Evolutionary conservation across 2,329 filamentous ascomycete species (phyloP), one percentile per base, ranked within the genome.

Genomic region (Claviceps fusiformis): DNA sequence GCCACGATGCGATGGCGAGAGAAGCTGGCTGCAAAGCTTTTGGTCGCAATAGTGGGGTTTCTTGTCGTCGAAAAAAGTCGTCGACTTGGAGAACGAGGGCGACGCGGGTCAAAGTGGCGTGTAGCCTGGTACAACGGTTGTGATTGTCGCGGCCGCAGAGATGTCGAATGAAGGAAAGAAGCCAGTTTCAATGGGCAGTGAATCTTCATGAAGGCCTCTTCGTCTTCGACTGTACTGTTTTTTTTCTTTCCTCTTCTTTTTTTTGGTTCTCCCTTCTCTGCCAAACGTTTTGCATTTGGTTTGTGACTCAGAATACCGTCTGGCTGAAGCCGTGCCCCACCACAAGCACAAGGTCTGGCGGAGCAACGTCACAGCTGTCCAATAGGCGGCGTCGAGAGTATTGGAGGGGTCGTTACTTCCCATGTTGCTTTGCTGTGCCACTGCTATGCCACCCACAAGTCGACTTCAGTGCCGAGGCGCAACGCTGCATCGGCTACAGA

Each of bases 231-330:
- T n/a, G n/a, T n/a, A n/a, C n/a, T 33, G 37, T 17, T 53, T 24
- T 10, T 43, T 55, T 55, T 52, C 15, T n/a, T n/a, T n/a, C n/a
- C 15, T 41, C 9, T 41, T 17, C n/a, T n/a, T 41, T 41, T 41
- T 7, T 41, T 39, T 15, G 5, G 5, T 15, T 39, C 3, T n/a
- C 37, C 37, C 15, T 3, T 39, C 37, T 39, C 27, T 43, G 31
- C 45, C 53, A 53, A 39, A 27, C 45, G 31, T 56, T 52, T 51
- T 51, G 39, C 53, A 53, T 41, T 35, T 50, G n/a, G 31, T 19
- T 50, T 13, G 50, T 57, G 56, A 57, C 50, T 57, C 55, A 57
- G 54, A 52, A 51, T 43, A 37, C 27, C 19, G 27, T 51, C 37
- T 29, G 47, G 41, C 24, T 24, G 52, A n/a, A n/a, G n/a, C n/a